phyloP scores from a whole-genome alignment of 192 early-diverging fungal genomes.

The Podila verticillata region DNA sequence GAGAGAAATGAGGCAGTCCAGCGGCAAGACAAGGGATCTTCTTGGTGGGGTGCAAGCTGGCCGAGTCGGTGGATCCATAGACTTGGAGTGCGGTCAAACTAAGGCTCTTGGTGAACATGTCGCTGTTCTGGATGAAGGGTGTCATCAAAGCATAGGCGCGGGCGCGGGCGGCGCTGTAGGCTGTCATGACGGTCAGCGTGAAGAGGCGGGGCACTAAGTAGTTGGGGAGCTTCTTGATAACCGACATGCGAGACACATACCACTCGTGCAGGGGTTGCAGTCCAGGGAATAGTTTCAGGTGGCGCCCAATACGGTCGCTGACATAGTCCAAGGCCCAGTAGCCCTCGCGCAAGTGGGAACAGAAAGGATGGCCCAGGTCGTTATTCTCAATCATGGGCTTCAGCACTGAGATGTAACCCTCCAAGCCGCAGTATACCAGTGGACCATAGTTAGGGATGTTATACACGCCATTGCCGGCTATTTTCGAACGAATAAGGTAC shows the following conservation, averaged over 20 bases:
- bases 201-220: slow-evolving; percentile 96
- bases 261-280: slow-evolving; percentile 69
- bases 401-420: slow-evolving; percentile 90
- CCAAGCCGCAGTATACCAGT: slow-evolving; percentile 90
- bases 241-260: slow-evolving; percentile 75
- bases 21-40: slow-evolving; percentile 81
- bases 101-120: slow-evolving; percentile 75
- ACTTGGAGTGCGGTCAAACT: slow-evolving; percentile 88
- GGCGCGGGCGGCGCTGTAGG: slow-evolving; percentile 75
- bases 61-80: slow-evolving; percentile 82
- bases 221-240: slow-evolving; percentile 79
- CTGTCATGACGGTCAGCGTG: slow-evolving; percentile 80
- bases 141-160: slow-evolving; percentile 72
- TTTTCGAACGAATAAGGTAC: not conserved
- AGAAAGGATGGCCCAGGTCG: slow-evolving; percentile 94
- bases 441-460: slow-evolving; percentile 88
- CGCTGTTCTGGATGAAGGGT: slow-evolving; percentile 62
- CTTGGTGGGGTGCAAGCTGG: slow-evolving; percentile 78
- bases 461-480: slow-evolving; percentile 81
- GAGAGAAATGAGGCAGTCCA: slow-evolving; percentile 94
- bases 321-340: slow-evolving; percentile 94
- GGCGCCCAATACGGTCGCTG: slow-evolving; percentile 71
- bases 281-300: slow-evolving; percentile 35
- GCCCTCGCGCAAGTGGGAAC: slow-evolving; percentile 88
- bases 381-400: slow-evolving; percentile 83